Base-by-base conservation (phyloP, 805 yeast genomes). In the Kluyveromyces aestuarii region DNA sequence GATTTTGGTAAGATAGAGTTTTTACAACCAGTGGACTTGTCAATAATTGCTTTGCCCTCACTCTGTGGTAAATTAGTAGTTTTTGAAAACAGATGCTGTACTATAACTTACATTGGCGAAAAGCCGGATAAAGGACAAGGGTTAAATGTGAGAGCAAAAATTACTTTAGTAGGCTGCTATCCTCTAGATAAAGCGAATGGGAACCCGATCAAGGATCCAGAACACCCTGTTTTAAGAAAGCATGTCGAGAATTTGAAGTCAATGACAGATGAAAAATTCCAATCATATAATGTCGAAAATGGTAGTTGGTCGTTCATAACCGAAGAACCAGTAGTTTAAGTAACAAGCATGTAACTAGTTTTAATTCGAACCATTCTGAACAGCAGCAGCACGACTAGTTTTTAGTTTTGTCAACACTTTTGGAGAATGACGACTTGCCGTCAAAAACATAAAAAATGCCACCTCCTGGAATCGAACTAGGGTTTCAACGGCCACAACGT, bases 71-170 rank as follows among this genome's bases (percentile, higher is more conserved):
- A 75, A 19, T 57, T 86, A 16, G 76, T 91, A 39, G 69, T 74
- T 2, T 80, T 93, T 57, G 76, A 74, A 33, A 71, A 76, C 33
- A 79, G 78, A 56, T 69, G 79, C 13, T 81, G 86, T 63, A 70
- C 77, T 1, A 76, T 88, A 1, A 52, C 59, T 1, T 78, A 75
- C 18, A 67, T 71, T 8, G 45, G 45, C 14, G 64, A 64, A 18
- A 77, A 74, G 55, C 95, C 96, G 10, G 67, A 71, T 41, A 60
- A 64, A 27, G 96, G 96, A 6, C 86, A 86, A 57, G 98, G 96
- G 0, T 73, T 93, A 51, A 91, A 91, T 60, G 74, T 86, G 33
- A 82, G 84, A 6, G 85, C 86, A 8, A 75, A 76, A 51, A 78
- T 89, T 41, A 79, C 91, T 2, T 66, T 89, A 46, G 87, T 84